Evolutionary conservation across 2,329 filamentous ascomycete species (phyloP).

Genomic region (Neonectria magnoliae): DNA sequence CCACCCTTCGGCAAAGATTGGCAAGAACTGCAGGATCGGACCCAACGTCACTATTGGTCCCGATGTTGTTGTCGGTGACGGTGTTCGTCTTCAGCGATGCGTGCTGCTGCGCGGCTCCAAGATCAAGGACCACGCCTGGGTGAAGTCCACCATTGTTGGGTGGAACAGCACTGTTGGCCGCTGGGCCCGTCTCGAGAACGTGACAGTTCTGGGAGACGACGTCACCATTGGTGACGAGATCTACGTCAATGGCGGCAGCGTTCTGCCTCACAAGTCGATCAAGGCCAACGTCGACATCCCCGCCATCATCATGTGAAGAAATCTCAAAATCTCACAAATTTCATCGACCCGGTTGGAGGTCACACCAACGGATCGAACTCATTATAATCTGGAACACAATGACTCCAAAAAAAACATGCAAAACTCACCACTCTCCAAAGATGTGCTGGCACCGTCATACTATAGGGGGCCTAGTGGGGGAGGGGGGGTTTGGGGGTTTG

Average conservation of each 20-base stretch:
- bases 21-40: constrained; percentile 97
- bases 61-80: constrained; percentile 90
- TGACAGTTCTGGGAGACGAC: constrained; percentile 96
- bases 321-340: constrained; percentile 8
- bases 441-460: constrained; percentile 42
- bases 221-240: constrained; percentile 98
- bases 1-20: constrained; percentile 93
- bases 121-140: constrained; percentile 98
- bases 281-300: constrained; percentile 93
- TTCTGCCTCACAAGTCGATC: constrained; percentile 98
- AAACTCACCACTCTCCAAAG: constrained; percentile 44
- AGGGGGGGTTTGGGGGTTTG: no score
- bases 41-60: constrained; percentile 97
- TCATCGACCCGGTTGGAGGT: constrained; percentile 30
- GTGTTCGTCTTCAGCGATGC: constrained; percentile 91
- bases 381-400: constrained; percentile 34
- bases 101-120: constrained; percentile 90
- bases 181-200: constrained; percentile 97
- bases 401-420: constrained; percentile 34
- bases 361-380: constrained; percentile 32
- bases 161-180: constrained; percentile 97
- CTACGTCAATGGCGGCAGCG: constrained; percentile 96
- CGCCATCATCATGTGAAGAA: constrained; percentile 72
- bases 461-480: constrained; percentile 33
- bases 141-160: constrained; percentile 98